These are phyloP conservation scores for Osmanthus fragrans DNA, from an alignment of 257 asterid genomes.

Conservation along the genomic window DNA sequence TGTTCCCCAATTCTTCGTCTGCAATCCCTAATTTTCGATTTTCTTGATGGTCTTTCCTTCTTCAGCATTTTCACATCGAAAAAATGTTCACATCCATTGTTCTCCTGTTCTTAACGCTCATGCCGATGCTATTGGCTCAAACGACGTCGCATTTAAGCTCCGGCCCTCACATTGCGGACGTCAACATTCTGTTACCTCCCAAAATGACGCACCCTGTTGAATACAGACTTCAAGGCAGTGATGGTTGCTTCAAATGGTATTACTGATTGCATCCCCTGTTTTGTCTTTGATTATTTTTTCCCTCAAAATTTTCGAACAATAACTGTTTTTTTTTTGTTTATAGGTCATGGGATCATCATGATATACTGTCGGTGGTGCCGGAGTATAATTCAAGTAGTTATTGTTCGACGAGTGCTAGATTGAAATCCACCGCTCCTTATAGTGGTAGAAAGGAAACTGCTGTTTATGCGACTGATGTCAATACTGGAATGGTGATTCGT, in stretches of 20 bases:
- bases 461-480: conserved; percentile 82
- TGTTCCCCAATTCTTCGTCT: not conserved
- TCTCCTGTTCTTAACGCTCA: conserved; percentile 20
- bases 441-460: conserved; percentile 95
- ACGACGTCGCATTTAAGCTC: conserved; percentile 33
- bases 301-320: not conserved
- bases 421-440: conserved; percentile 86
- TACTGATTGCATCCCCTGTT: not conserved
- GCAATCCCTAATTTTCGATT: not conserved
- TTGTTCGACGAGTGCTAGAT: conserved; percentile 82
- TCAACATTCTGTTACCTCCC: conserved; percentile 86
- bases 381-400: conserved; percentile 73
- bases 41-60: conserved; percentile 26
- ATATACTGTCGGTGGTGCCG: conserved; percentile 67
- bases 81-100: conserved; percentile 31
- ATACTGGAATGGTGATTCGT: conserved; percentile 79
- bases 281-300: not conserved
- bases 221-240: conserved; percentile 90
- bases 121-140: conserved; percentile 29
- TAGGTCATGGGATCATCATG: conserved; percentile 98
- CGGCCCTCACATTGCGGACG: conserved; percentile 92
- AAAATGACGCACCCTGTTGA: conserved; percentile 91
- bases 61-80: conserved; percentile 44
- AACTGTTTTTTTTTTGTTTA: not conserved
- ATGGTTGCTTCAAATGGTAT: conserved; percentile 93